Conservation (phyloP, 805 yeast genomes). For the Saturnispora sanitii region DNA sequence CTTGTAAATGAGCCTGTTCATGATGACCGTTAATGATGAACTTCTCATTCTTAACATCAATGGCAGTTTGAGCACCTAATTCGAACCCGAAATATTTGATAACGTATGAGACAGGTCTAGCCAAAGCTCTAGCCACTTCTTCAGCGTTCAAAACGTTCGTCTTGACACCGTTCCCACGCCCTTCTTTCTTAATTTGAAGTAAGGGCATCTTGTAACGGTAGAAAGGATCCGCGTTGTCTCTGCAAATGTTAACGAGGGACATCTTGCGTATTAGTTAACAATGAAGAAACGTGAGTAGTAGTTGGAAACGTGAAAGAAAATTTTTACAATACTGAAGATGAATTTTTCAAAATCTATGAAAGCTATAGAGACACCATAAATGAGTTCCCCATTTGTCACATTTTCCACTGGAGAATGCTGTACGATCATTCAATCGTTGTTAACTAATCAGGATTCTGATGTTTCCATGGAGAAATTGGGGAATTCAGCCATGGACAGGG, state of each 20-base stretch:
- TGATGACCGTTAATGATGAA: slow-evolving; percentile 92
- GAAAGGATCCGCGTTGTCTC: slow-evolving; percentile 96
- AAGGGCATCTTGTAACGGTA: slow-evolving; percentile 99
- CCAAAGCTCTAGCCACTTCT: slow-evolving; percentile 90
- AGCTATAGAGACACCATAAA: no score
- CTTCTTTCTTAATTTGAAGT: slow-evolving; percentile 93
- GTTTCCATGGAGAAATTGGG: no score
- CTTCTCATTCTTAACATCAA: slow-evolving; percentile 72
- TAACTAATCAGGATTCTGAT: no score
- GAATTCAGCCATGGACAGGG: no score
- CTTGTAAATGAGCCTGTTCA: slow-evolving; percentile 84
- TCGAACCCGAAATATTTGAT: slow-evolving; percentile 94
- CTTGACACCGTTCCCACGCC: slow-evolving; percentile 98
- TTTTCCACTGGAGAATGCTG: neutral
- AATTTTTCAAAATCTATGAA: neutral
- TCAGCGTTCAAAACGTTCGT: slow-evolving; percentile 84
- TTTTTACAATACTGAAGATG: neutral
- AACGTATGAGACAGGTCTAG: slow-evolving; percentile 86
- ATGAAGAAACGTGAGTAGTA: neutral
- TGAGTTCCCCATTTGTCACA: no score
- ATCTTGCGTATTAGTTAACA: slow-evolving; percentile 27
- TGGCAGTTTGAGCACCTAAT: slow-evolving; percentile 90
- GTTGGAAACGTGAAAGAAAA: neutral
- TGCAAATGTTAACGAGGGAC: slow-evolving; percentile 88
- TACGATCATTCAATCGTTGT: neutral